Evolutionary conservation across 148 eudicot genomes (phyloP).

Genomic region (Nepenthes mirabilis): DNA sequence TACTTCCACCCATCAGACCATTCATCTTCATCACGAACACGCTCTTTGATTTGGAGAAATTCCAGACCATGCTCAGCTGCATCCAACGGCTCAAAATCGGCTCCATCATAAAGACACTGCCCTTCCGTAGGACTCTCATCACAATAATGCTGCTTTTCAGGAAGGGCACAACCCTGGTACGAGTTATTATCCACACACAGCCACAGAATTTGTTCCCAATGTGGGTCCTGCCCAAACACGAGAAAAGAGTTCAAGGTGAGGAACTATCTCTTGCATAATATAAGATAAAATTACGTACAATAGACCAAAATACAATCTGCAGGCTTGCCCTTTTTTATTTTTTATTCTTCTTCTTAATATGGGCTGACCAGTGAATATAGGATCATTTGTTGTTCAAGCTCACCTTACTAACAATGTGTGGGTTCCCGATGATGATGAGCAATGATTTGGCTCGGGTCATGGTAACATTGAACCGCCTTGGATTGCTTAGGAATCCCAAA

Average conservation of each 20-base stretch:
- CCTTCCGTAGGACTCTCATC: constrained; percentile 12
- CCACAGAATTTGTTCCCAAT: constrained; percentile 76
- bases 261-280: not conserved
- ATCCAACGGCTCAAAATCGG: no score
- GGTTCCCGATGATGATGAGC: constrained; percentile 81
- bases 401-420: constrained; percentile 90
- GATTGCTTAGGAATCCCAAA: constrained; percentile 90
- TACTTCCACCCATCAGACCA: constrained; percentile 61
- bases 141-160: constrained; percentile 25
- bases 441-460: constrained; percentile 86
- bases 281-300: not conserved
- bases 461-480: constrained; percentile 88
- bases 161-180: constrained; percentile 79
- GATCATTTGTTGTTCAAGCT: not conserved
- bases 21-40: constrained; percentile 28
- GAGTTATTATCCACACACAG: constrained; percentile 59
- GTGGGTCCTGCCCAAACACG: constrained; percentile 43
- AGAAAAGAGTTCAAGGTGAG: constrained; percentile 1
- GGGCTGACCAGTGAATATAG: no score
- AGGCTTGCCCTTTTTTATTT: not conserved
- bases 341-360: no score
- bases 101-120: constrained; percentile 5
- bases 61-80: no score
- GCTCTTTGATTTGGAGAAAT: constrained; percentile 6
- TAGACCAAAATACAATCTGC: not conserved